These are phyloP conservation scores for Scedosporium apiospermum DNA, from an alignment of 2,329 filamentous ascomycete species.

Conservation along the genomic window DNA sequence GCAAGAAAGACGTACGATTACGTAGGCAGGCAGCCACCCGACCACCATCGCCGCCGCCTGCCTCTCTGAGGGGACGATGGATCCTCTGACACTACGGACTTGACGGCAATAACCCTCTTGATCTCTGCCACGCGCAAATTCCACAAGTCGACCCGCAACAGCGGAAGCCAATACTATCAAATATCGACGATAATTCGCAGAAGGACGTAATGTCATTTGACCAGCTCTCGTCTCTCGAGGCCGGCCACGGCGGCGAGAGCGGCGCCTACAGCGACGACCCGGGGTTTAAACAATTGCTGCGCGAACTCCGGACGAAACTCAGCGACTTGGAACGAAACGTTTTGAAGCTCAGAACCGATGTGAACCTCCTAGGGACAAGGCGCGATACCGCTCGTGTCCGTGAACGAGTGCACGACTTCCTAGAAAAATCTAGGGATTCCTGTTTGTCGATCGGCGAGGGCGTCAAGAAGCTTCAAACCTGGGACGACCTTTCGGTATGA, in stretches of 20 bases:
- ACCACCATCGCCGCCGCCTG: background rate
- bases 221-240: constrained; percentile 62
- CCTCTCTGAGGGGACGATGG: background rate
- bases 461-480: constrained; percentile 82
- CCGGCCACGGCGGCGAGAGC: constrained; percentile 25
- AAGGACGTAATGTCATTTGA: constrained; percentile 72
- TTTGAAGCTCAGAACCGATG: constrained; percentile 72
- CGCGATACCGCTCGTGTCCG: constrained; percentile 85
- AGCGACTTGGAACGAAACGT: constrained; percentile 87
- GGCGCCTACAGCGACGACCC: constrained; percentile 87
- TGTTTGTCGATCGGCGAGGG: constrained; percentile 93
- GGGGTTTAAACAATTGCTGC: constrained; percentile 76
- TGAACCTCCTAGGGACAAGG: constrained; percentile 77
- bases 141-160: background rate
- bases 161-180: background rate
- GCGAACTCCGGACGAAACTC: constrained; percentile 76
- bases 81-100: background rate
- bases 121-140: background rate
- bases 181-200: constrained; percentile 7
- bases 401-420: constrained; percentile 77
- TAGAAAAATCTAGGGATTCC: constrained; percentile 75
- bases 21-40: constrained; percentile 6
- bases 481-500: constrained; percentile 70
- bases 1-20: background rate
- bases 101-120: background rate